phyloP scores from a whole-genome alignment of 2,329 filamentous ascomycete genomes.

The Tolypocladium paradoxum region DNA sequence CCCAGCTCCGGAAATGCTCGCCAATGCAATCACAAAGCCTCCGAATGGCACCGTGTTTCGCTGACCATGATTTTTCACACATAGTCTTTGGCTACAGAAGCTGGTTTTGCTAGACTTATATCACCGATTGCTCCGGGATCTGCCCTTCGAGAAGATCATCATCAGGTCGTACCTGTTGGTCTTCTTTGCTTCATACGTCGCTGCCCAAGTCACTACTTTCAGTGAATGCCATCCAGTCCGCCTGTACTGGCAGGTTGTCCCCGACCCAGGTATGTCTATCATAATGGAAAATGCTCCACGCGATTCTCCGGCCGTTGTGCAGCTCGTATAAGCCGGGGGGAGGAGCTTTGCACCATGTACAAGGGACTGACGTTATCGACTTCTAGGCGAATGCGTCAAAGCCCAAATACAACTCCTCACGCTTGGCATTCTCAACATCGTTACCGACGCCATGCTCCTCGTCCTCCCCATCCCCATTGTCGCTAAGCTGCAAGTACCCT shows the following conservation, averaged over 20 bases:
- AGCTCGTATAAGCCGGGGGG: too few relatives aligned
- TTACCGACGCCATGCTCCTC: conserved; percentile 19
- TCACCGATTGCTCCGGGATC: conserved; percentile 11
- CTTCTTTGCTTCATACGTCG: conserved; percentile 18
- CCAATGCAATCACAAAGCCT: too few relatives aligned
- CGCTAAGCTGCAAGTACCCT: conserved; percentile 15
- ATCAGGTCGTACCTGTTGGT: conserved; percentile 14
- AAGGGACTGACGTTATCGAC: background rate
- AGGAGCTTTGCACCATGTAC: too few relatives aligned
- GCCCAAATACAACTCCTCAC: conserved; percentile 21
- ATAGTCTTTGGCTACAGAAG: conserved; percentile 18
- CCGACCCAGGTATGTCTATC: conserved; percentile 18
- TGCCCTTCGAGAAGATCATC: conserved; percentile 12
- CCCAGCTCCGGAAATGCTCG: too few relatives aligned
- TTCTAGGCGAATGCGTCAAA: conserved; percentile 14
- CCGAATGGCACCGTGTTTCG: too few relatives aligned
- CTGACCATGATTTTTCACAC: background rate
- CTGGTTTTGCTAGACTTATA: conserved; percentile 16
- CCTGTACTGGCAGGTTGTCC: conserved; percentile 47
- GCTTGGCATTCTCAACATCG: conserved; percentile 21
- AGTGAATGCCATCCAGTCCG: conserved; percentile 32
- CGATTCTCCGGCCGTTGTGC: too few relatives aligned
- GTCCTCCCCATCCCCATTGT: conserved; percentile 14
- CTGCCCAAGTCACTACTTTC: conserved; percentile 21
- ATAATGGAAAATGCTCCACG: too few relatives aligned